Evolutionary conservation across 371 early-diverging fungal genomes (phyloP).

Genomic region (Mycotypha africana): DNA sequence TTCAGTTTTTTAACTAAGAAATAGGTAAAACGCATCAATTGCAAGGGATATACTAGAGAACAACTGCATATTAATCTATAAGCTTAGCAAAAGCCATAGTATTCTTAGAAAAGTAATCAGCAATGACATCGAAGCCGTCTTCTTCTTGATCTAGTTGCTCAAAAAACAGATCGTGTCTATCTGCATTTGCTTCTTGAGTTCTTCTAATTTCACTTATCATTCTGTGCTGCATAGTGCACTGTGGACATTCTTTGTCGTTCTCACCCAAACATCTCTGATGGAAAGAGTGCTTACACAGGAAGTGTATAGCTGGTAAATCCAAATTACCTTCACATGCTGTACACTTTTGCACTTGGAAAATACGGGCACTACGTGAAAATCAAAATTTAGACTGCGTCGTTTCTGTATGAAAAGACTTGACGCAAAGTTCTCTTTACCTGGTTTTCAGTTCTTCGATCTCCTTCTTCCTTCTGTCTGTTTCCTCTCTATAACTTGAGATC

Average conservation of each 20-base stretch:
- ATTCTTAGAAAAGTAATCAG: conserved; percentile 84
- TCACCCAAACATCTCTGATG: conserved; percentile 81
- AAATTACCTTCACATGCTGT: conserved; percentile 73
- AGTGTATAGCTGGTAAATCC: conserved; percentile 89
- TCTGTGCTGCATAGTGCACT: conserved; percentile 81
- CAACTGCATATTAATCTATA: conserved; percentile 64
- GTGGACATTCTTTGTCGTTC: conserved; percentile 78
- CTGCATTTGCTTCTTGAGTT: conserved; percentile 70
- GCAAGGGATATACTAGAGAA: too few species aligned
- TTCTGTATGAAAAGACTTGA: too few species aligned
- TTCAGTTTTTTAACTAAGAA: too few species aligned
- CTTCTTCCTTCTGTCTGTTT: conserved; percentile 69
- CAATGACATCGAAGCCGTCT: conserved; percentile 82
- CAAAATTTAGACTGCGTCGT: too few species aligned
- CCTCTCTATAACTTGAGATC: conserved; percentile 72
- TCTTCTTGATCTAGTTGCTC: conserved; percentile 73
- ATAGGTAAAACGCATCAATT: too few species aligned
- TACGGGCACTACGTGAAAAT: conserved; percentile 40
- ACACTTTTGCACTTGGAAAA: conserved; percentile 91
- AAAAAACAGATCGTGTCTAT: conserved; percentile 75
- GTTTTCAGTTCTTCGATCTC: conserved; percentile 80
- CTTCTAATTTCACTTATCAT: conserved; percentile 75
- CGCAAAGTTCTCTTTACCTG: conserved; percentile 30
- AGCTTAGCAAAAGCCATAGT: conserved; percentile 76
- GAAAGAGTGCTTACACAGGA: conserved; percentile 89